These are phyloP conservation scores for Trametes pubescens DNA, from an alignment of 1,284 basidiomycete genomes.

Conservation along the genomic window DNA sequence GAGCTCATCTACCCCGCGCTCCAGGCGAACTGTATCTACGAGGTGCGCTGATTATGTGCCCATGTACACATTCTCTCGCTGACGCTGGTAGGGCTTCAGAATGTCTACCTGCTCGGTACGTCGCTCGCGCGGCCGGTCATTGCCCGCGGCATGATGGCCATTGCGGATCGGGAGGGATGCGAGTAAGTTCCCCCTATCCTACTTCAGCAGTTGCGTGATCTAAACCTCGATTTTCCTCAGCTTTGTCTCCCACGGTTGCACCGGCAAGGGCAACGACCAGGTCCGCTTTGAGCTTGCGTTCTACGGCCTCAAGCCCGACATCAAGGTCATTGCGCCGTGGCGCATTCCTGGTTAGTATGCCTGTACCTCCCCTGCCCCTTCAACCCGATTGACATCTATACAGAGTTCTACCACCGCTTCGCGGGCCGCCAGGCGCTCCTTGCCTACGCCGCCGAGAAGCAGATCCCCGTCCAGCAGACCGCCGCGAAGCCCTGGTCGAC, in stretches of 20 bases:
- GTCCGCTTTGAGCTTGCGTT: constrained; percentile 99
- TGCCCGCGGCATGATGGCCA: constrained; percentile 97
- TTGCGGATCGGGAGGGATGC: constrained; percentile 92
- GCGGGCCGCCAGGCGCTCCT: constrained; percentile 94
- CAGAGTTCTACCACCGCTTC: constrained; percentile 98
- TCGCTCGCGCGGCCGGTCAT: constrained; percentile 98
- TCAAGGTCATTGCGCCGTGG: constrained; percentile 99
- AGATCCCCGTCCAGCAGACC: constrained; percentile 95
- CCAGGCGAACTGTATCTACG: constrained; percentile 99
- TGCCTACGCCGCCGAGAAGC: constrained; percentile 87
- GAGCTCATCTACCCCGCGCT: constrained; percentile 98
- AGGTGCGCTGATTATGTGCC: constrained; percentile 55
- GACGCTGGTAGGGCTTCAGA: constrained; percentile 52
- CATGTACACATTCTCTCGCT: constrained; percentile 4
- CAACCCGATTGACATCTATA: neutral
- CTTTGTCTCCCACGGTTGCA: constrained; percentile 98
- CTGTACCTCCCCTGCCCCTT: neutral
- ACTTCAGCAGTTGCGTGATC: neutral
- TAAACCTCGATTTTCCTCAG: constrained; percentile 48
- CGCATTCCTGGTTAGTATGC: constrained; percentile 80
- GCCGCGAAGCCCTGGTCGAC: constrained; percentile 99
- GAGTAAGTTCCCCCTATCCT: constrained; percentile 66
- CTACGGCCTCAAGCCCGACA: constrained; percentile 97
- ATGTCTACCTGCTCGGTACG: constrained; percentile 97
- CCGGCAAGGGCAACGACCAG: constrained; percentile 99